phyloP scores from a whole-genome alignment of 352 stramenopile genomes.

The Globisporangium okanoganense region DNA sequence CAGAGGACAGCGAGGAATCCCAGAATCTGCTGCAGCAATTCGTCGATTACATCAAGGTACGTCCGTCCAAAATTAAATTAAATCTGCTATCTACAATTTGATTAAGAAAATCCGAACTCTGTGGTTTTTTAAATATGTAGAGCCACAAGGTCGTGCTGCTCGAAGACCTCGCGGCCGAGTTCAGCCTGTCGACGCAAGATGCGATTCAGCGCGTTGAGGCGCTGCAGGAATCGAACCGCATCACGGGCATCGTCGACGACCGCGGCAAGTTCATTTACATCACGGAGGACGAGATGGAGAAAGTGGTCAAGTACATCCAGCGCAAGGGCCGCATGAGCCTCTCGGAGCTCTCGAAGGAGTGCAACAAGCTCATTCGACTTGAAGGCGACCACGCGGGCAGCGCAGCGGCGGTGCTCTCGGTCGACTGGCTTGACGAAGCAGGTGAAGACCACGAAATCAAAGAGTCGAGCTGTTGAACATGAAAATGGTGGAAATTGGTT shows the following conservation, averaged over 20 bases:
- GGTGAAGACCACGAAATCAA: slow-evolving; percentile 17
- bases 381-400: slow-evolving; percentile 32
- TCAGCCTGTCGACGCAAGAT: slow-evolving; percentile 62
- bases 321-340: slow-evolving; percentile 59
- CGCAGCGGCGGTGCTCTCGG: slow-evolving; percentile 14
- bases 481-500: slow-evolving; percentile 1
- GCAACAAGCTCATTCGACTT: slow-evolving; percentile 74
- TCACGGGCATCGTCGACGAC: slow-evolving; percentile 76
- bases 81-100: background rate
- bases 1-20: slow-evolving; percentile 57
- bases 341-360: slow-evolving; percentile 64
- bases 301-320: slow-evolving; percentile 65
- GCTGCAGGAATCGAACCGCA: slow-evolving; percentile 45
- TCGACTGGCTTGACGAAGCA: slow-evolving; percentile 37
- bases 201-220: slow-evolving; percentile 60
- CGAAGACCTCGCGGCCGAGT: slow-evolving; percentile 65
- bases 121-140: slow-evolving; percentile 13
- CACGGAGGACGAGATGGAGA: slow-evolving; percentile 74
- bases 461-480: background rate
- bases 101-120: background rate
- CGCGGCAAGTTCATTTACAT: slow-evolving; percentile 83
- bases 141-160: slow-evolving; percentile 73
- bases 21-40: slow-evolving; percentile 66
- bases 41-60: slow-evolving; percentile 64
- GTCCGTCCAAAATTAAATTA: background rate